Base-by-base conservation (phyloP, 2,329 filamentous ascomycete species). In the Pseudogymnoascus sp. region DNA sequence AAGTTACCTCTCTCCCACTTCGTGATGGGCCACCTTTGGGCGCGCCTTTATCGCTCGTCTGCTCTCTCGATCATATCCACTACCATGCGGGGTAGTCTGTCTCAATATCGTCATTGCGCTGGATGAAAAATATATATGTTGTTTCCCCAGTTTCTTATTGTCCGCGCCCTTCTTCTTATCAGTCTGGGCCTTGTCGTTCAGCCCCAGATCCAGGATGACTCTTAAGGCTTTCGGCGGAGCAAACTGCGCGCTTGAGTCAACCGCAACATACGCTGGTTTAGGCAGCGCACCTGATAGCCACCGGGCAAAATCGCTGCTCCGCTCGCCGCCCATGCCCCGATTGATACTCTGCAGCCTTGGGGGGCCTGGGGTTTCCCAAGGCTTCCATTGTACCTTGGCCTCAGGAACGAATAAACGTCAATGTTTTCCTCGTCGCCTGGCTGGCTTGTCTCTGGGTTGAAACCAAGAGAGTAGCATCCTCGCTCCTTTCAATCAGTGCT, bases 331-430 rank as follows among this genome's bases (percentile, higher is more conserved):
- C 23, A 56, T 56, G 49, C 49, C 49, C 49, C 49, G 28, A 56
- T 56, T 56, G n/a, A 56, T 56, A 56, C 49, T 56, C 49, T 5
- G 49, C 49, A 56, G 49, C 49, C 49, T 53, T 56, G 49, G 49
- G 49, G 16, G 28, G 49, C 49, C 49, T 12, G 21, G 49, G 28
- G 49, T 56, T 56, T 56, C 49, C 11, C 49, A 56, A 56, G 49
- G 49, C 49, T 56, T 36, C 49, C 49, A 56, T 36, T 56, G 49
- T 56, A 56, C 49, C 49, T 34, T 56, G 28, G 28, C 49, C 49
- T 56, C 49, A 56, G 49, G 49, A 56, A 56, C 49, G 49, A 56
- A 56, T 56, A 56, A 56, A 56, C 49, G 28, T 56, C 49, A 56
- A 21, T 56, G 49, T 34, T 56, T 56, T 11, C 49, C 16, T 56